Percentiles rank a stretch among this genome's conserved stretches.
phyloP scores from a whole-genome alignment of 2,329 filamentous ascomycete genomes.

The Sporothrix luriei region DNA sequence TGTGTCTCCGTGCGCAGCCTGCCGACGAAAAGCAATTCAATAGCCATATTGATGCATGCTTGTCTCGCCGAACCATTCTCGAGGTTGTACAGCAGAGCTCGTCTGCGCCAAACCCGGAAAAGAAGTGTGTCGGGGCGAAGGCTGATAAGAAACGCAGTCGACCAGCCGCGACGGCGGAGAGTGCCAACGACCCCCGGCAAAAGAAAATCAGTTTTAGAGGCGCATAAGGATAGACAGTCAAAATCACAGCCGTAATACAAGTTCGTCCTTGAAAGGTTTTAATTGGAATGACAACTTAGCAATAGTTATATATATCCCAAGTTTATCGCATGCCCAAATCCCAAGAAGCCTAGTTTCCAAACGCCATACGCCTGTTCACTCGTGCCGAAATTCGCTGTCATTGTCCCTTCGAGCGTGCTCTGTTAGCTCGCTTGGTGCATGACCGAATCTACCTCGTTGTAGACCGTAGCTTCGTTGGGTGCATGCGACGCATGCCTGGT shows the following conservation, averaged over 20 bases:
- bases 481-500: not conserved
- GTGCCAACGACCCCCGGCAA: constrained; percentile 50
- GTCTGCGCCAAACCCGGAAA: constrained; percentile 41
- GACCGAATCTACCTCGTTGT: not conserved
- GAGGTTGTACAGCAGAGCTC: constrained; percentile 68
- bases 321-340: too few species aligned
- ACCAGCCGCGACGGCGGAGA: constrained; percentile 31
- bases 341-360: not conserved
- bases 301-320: not conserved
- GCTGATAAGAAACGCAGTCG: constrained; percentile 48
- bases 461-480: not conserved
- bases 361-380: not conserved
- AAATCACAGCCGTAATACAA: not conserved
- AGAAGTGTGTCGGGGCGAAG: constrained; percentile 44
- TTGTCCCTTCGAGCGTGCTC: not conserved
- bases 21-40: constrained; percentile 81
- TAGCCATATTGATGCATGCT: constrained; percentile 86
- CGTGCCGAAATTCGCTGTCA: not conserved
- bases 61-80: constrained; percentile 82
- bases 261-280: too few species aligned
- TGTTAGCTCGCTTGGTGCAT: not conserved
- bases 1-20: constrained; percentile 75
- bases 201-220: constrained; percentile 57
- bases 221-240: not conserved
- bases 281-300: not conserved